Evolutionary conservation across 345 rosid genomes (phyloP).

Genomic region (Moringa oleifera): DNA sequence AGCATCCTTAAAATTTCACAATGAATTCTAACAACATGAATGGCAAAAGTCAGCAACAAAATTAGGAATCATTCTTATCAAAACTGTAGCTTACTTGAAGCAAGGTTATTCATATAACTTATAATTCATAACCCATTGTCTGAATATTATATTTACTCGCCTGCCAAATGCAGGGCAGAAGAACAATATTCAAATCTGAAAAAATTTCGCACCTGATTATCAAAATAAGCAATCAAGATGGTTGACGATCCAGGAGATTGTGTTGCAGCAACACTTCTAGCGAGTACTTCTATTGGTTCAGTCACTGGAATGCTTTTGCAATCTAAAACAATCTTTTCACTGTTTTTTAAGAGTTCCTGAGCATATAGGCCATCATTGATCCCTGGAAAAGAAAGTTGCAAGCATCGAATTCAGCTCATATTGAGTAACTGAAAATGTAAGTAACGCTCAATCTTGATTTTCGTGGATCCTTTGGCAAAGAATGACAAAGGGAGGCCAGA

Average conservation of each 20-base stretch:
- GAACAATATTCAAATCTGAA: conserved; percentile 1
- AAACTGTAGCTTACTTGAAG: no score
- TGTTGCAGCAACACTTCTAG: conserved; percentile 46
- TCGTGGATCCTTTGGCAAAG: background rate
- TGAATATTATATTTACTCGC: background rate
- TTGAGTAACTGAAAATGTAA: background rate
- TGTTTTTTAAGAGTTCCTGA: conserved; percentile 47
- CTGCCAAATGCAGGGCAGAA: background rate
- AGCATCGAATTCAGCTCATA: conserved; percentile 2
- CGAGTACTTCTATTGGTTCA: conserved; percentile 48
- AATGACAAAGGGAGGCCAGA: background rate
- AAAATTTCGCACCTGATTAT: conserved; percentile 61
- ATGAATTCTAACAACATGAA: background rate
- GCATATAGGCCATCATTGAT: conserved; percentile 39
- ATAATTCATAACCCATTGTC: no score
- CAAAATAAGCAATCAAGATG: conserved; percentile 58
- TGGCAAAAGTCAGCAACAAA: background rate
- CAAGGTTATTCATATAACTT: no score
- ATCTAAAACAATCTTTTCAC: conserved; percentile 41
- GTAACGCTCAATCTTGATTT: background rate
- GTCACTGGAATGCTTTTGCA: conserved; percentile 20
- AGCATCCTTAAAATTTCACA: no score
- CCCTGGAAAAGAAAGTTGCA: conserved; percentile 35
- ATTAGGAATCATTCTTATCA: no score
- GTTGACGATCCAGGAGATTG: conserved; percentile 57